phyloP scores from a whole-genome alignment of 2,329 filamentous ascomycete species.

The Coniochaeta prunicola region DNA sequence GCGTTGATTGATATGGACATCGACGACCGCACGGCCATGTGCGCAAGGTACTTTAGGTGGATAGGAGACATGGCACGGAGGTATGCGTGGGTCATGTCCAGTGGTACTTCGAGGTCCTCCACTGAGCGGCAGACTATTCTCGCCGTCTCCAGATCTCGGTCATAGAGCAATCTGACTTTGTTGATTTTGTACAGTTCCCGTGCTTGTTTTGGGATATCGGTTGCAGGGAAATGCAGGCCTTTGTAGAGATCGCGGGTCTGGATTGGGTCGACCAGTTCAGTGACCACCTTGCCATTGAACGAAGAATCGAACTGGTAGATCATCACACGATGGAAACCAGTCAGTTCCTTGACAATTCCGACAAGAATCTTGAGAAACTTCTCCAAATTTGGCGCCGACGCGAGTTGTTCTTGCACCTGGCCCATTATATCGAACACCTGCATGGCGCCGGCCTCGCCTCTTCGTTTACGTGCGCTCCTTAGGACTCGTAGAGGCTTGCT shows the following conservation, averaged over 20 bases:
- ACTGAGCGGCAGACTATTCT: conserved; percentile 72
- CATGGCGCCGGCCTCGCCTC: conserved; percentile 76
- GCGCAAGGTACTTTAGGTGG: conserved; percentile 76
- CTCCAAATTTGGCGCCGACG: conserved; percentile 63
- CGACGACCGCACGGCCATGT: conserved; percentile 88
- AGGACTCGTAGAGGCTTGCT: conserved; percentile 74
- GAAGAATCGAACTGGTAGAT: conserved; percentile 81
- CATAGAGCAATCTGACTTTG: conserved; percentile 81
- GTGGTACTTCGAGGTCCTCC: conserved; percentile 64
- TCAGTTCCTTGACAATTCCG: conserved; percentile 81
- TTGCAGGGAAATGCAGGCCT: conserved; percentile 80
- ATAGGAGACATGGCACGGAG: conserved; percentile 87
- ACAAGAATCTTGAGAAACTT: conserved; percentile 73
- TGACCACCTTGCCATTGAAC: conserved; percentile 82
- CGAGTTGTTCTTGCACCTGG: conserved; percentile 82
- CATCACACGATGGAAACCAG: conserved; percentile 88
- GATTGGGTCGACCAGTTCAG: conserved; percentile 74
- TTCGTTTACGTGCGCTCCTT: conserved; percentile 65
- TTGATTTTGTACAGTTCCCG: conserved; percentile 87
- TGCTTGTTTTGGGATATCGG: conserved; percentile 78
- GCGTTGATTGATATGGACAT: conserved; percentile 93
- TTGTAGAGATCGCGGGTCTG: conserved; percentile 80
- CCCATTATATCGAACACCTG: conserved; percentile 89
- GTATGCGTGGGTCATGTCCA: conserved; percentile 81
- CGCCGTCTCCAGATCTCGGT: conserved; percentile 72